Conservation (phyloP, 1,139 yeast species). For the Taphrina communis region DNA sequence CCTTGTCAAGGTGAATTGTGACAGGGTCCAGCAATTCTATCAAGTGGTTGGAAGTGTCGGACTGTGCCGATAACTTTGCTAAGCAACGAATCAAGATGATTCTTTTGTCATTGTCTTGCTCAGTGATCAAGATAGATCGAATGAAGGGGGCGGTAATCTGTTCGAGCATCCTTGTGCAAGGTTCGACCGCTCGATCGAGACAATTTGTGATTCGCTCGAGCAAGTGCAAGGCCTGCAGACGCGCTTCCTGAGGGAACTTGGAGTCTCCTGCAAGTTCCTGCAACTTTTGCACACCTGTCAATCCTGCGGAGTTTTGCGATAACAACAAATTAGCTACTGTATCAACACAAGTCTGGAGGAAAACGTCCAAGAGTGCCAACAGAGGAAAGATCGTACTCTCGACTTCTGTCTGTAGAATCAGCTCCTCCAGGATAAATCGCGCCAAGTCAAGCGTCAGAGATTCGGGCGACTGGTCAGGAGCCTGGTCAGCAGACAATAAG, state of each 20-base stretch:
- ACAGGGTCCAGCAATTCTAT: slow-evolving; percentile 16
- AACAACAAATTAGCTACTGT: neutral
- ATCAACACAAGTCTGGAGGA: slow-evolving; percentile 1
- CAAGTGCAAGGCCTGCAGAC: neutral
- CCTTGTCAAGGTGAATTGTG: slow-evolving; percentile 6
- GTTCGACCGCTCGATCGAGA: slow-evolving; percentile 12
- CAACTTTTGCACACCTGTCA: neutral
- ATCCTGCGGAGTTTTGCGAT: neutral
- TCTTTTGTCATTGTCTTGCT: neutral
- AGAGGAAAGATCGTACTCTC: neutral
- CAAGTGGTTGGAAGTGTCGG: neutral
- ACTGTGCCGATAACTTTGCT: slow-evolving; percentile 1
- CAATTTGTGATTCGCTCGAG: neutral
- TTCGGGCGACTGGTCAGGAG: neutral
- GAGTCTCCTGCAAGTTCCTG: slow-evolving; percentile 1
- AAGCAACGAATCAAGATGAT: neutral
- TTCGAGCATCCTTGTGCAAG: slow-evolving; percentile 14
- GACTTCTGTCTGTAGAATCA: neutral
- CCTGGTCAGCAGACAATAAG: neutral
- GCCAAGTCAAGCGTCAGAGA: neutral
- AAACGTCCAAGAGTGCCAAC: slow-evolving; percentile 10
- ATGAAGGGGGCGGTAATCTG: neutral
- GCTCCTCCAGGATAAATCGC: neutral
- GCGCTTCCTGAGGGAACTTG: neutral
- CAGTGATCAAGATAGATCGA: neutral